Percentiles rank a stretch among this genome's conserved stretches.
Conservation (phyloP, 805 yeast species). For the Wickerhamomyces pijperi region DNA sequence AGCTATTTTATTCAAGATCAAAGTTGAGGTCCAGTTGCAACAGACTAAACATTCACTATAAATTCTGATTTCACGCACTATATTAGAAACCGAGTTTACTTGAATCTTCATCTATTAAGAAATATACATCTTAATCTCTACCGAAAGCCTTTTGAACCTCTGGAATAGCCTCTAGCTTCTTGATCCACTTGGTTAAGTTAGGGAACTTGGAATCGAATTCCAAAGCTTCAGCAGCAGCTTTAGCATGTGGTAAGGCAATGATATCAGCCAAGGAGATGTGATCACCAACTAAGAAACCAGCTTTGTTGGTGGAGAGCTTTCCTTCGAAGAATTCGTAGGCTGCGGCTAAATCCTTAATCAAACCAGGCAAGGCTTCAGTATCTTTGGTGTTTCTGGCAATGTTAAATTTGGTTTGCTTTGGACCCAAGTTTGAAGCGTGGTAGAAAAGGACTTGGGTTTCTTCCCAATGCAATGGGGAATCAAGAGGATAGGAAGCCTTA, state of each 20-base stretch:
- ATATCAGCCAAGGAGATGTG: conserved; percentile 51
- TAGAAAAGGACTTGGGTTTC: conserved; percentile 41
- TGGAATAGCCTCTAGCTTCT: conserved; percentile 4
- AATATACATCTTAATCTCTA: background rate
- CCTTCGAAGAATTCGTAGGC: conserved; percentile 40
- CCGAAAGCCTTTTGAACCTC: conserved; percentile 7
- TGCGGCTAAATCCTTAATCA: conserved; percentile 33
- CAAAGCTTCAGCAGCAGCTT: conserved; percentile 2
- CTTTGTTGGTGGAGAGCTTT: conserved; percentile 29
- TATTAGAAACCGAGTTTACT: too few relatives aligned
- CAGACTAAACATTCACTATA: too few relatives aligned
- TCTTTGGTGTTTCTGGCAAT: conserved; percentile 26
- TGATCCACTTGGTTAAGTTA: conserved; percentile 8
- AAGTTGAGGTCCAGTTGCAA: too few relatives aligned
- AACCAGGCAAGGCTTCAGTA: conserved; percentile 20
- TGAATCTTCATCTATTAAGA: too few relatives aligned
- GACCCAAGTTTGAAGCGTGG: conserved; percentile 49
- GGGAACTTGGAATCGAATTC: conserved; percentile 8
- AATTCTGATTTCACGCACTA: too few relatives aligned
- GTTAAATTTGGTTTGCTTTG: conserved; percentile 48
- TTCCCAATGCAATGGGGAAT: conserved; percentile 35
- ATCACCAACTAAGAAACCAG: conserved; percentile 48
- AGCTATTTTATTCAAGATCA: too few relatives aligned
- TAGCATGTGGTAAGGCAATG: conserved; percentile 25
- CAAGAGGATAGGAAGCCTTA: conserved; percentile 25